Evolutionary conservation across 805 yeast genomes (phyloP), one percentile per base, ranked within the genome.

Genomic region (Nakazawaea populi): DNA sequence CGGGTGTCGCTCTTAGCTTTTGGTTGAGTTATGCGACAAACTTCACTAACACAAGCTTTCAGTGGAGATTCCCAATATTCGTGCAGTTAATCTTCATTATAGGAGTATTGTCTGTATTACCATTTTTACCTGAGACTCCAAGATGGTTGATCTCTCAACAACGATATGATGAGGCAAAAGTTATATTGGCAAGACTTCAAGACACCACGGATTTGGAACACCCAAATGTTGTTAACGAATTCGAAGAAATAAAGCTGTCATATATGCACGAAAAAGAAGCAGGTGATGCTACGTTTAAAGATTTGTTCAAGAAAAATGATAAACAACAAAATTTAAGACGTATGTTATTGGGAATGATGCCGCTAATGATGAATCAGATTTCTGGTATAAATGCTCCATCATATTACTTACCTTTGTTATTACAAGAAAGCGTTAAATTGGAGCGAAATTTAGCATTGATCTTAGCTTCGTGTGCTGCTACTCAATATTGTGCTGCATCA

Each of bases 321-420:
- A 80, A 80, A 61, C 73, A 82, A 46, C 86, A 81, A 66, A 82
- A 83, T 60, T 68, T 82, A 59, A 78, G 75, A 61, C 72, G 85
- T 71, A 78, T 80, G 71, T 50, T 79, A 41, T 68, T 83, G 53
- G 87, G 88, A 60, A 70, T 85, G 4, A 79, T 85, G 12, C 69
- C 85, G 27, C 87, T 83, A 66, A 81, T 83, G 59, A 79, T 80
- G 76, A 86, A 81, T 68, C 88, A 83, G 65, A 77, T 83, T 58
- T 78, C 85, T 47, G 89, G 89, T 59, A 79, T 85, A 67, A 83
- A 83, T 58, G 85, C 86, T 43, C 82, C 83, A 55, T 81, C 82
- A 55, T 83, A 82, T 69, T 83, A 83, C 36, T 43, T 48, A 14
- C 51, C 51, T 10, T 34, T 48, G 9, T 38, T 48, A 36, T 48